These are phyloP conservation scores for Epichloe glyceriae DNA, from an alignment of 2,329 filamentous ascomycete species.

Conservation along the genomic window DNA sequence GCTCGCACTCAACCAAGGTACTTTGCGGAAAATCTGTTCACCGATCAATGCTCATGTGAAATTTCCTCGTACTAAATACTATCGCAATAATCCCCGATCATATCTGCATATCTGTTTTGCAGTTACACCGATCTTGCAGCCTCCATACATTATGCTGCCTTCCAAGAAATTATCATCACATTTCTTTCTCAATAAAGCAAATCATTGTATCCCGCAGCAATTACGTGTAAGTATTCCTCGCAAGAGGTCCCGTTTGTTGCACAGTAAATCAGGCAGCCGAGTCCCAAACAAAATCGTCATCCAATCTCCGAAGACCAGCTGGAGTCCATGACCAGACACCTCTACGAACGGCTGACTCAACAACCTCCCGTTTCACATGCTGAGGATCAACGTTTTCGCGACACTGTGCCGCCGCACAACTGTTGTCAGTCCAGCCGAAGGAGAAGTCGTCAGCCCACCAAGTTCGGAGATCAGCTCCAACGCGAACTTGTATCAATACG, in stretches of 20 bases:
- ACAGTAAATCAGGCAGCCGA: constrained; percentile 15
- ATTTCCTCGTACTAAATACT: constrained; percentile 5
- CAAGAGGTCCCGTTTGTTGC: constrained; percentile 5
- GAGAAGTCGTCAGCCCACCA: constrained; percentile 31
- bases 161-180: constrained; percentile 21
- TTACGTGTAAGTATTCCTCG: constrained; percentile 12
- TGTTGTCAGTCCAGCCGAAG: constrained; percentile 29
- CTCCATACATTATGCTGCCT: constrained; percentile 18
- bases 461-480: constrained; percentile 23
- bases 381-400: constrained; percentile 16
- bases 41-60: constrained; percentile 1
- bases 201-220: constrained; percentile 15
- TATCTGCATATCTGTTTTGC: constrained; percentile 13
- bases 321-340: constrained; percentile 24
- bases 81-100: constrained; percentile 11
- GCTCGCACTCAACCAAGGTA: neutral
- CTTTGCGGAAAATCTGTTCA: neutral
- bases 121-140: constrained; percentile 19
- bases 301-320: constrained; percentile 18
- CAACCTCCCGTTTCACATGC: constrained; percentile 19
- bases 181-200: constrained; percentile 13
- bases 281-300: constrained; percentile 19
- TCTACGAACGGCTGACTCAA: constrained; percentile 17
- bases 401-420: constrained; percentile 24
- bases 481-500: constrained; percentile 23